A percentile compares a stretch with the other conserved stretches of the same genome.
Evolutionary conservation across 352 stramenopile species (phyloP).

Genomic region (Pythium phragmitis): DNA sequence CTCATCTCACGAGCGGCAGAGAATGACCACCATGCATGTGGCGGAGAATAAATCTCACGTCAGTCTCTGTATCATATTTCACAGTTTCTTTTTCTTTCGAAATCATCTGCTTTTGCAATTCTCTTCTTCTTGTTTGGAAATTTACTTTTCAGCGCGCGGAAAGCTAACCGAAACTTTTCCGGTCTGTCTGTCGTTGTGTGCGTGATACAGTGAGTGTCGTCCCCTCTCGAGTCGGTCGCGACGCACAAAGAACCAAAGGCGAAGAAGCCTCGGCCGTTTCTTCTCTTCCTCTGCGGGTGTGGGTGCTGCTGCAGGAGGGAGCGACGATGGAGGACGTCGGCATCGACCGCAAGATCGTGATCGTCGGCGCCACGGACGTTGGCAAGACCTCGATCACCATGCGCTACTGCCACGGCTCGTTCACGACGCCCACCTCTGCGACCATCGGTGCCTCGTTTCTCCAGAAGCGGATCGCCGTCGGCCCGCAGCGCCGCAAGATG

Average conservation of each 20-base stretch:
- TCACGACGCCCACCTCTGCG: slow-evolving; percentile 80
- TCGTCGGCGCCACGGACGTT: slow-evolving; percentile 87
- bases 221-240: slow-evolving; percentile 5
- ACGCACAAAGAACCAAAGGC: slow-evolving; percentile 4
- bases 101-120: too few species aligned
- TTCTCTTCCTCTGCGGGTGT: background rate
- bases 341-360: slow-evolving; percentile 88
- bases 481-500: slow-evolving; percentile 68
- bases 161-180: background rate
- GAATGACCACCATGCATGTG: too few species aligned
- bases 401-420: slow-evolving; percentile 86
- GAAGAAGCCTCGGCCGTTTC: background rate
- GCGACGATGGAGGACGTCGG: slow-evolving; percentile 76
- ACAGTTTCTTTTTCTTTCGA: too few species aligned
- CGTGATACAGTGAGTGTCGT: background rate
- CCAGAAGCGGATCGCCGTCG: slow-evolving; percentile 81
- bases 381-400: slow-evolving; percentile 90
- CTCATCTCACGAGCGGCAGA: too few species aligned
- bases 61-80: too few species aligned
- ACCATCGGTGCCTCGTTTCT: slow-evolving; percentile 87
- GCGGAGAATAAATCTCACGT: too few species aligned
- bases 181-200: background rate
- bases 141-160: background rate
- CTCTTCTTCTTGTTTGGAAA: too few species aligned
- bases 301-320: background rate